Base-by-base conservation (phyloP, 495 filamentous ascomycete genomes). In the Pseudevernia furfuracea region DNA sequence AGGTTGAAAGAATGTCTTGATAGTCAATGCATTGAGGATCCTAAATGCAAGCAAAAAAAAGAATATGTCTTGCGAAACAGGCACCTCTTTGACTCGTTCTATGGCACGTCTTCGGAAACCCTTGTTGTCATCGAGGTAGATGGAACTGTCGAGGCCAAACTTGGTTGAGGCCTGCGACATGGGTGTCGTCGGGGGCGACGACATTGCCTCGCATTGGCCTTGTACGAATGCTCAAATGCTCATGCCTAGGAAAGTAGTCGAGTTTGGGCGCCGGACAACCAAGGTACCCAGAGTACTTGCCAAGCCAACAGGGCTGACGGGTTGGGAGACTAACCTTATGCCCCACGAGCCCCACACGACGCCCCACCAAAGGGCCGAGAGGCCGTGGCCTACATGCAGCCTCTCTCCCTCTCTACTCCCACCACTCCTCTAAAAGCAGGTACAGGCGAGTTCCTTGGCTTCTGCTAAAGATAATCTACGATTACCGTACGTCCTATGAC, bases 1-100 rank as follows among this genome's bases (percentile, higher is more conserved):
- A n/a, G 94, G 94, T 74, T 99, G 94, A 78, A 99, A 99, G 74
- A 96, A 99, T n/a, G 94, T 97, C 58, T 85, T 81, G 46, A 95
- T 78, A 58, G 78, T 83, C 62, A 96, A 78, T n/a, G 92, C 86
- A 76, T 97, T 97, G 72, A 90, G 71, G 59, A 96, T 81, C 61
- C 94, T 91, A 58, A 97, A 81, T 17, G 82, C 82, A 62, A 96
- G 69, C 28, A 97, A 83, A 48, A 85, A 78, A 48, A 83, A 76
- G 59, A 89, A 78, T 62, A 87, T 75, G 59, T 76, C 73, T 43
- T 65, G 69, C 41, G 71, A 58, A 10, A 57, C 68, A 25, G 68
- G 57, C 34, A 57, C 59, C 37, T 67, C 41, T 36, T 66, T 65
- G 21, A 63, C 63, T n/a, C 62, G 69, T 38, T 63, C 62, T 36